phyloP scores from a whole-genome alignment of 768 basidiomycete genomes.

The Agrocybe chaxingu region DNA sequence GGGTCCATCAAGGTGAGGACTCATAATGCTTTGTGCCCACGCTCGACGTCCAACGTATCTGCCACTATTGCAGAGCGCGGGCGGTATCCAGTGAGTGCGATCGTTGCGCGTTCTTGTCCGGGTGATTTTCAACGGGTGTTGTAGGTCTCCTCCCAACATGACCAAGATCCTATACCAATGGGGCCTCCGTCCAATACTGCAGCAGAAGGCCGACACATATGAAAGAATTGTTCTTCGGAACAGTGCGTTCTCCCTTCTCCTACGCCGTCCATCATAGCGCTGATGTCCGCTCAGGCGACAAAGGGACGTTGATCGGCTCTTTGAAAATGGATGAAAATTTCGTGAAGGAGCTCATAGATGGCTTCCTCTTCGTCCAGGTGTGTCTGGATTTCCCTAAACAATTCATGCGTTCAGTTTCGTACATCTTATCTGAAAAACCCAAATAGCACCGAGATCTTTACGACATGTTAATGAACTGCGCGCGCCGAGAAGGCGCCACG shows the following conservation, averaged over 20 bases:
- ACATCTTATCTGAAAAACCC: background rate
- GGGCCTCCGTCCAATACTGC: slow-evolving; percentile 45
- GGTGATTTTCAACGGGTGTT: background rate
- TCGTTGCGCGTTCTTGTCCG: too few relatives aligned
- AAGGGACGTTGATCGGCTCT: slow-evolving; percentile 39
- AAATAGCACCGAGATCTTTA: slow-evolving; percentile 51
- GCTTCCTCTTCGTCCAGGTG: slow-evolving; percentile 40
- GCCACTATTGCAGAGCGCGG: slow-evolving; percentile 4
- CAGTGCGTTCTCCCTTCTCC: background rate
- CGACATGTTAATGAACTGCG: slow-evolving; percentile 42
- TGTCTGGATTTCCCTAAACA: slow-evolving; percentile 11
- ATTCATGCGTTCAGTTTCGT: background rate
- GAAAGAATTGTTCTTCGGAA: slow-evolving; percentile 20
- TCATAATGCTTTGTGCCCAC: background rate
- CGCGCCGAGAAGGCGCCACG: slow-evolving; percentile 42
- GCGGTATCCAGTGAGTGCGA: slow-evolving; percentile 7
- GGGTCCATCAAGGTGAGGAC: slow-evolving; percentile 6
- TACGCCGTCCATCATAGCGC: background rate
- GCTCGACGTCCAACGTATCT: background rate
- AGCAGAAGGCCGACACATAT: slow-evolving; percentile 31
- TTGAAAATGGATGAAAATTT: slow-evolving; percentile 37
- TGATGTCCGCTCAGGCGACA: slow-evolving; percentile 32
- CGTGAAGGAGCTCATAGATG: slow-evolving; percentile 26
- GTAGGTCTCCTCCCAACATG: slow-evolving; percentile 51
- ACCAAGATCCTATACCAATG: slow-evolving; percentile 51